Percentiles rank a stretch among this genome's conserved stretches.
Conservation (phyloP, 2,329 filamentous ascomycete species). For the Monosporascus cannonballus region DNA sequence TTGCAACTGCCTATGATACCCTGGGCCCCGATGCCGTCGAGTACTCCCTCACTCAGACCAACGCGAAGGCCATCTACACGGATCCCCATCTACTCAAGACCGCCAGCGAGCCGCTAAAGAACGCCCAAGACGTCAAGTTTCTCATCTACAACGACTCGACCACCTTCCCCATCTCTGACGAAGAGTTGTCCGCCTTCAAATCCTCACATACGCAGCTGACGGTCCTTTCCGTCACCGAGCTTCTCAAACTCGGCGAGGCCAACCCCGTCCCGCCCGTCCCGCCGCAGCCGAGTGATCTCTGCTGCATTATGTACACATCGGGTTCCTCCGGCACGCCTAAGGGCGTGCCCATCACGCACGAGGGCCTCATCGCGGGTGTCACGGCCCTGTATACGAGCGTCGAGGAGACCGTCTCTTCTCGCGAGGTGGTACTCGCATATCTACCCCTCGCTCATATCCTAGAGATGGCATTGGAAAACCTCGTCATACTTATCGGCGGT, state of each 20-base stretch:
- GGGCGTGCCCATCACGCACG: constrained; percentile 78
- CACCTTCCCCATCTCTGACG: constrained; percentile 43
- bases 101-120: constrained; percentile 49
- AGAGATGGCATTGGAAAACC: constrained; percentile 92
- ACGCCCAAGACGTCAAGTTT: constrained; percentile 48
- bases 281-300: constrained; percentile 69
- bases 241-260: constrained; percentile 54
- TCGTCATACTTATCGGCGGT: constrained; percentile 81
- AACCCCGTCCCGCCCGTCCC: constrained; percentile 66
- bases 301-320: constrained; percentile 83
- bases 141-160: constrained; percentile 57
- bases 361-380: constrained; percentile 72
- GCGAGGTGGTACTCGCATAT: constrained; percentile 80
- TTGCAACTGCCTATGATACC: constrained; percentile 93
- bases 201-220: constrained; percentile 47
- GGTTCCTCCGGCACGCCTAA: constrained; percentile 87
- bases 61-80: constrained; percentile 76
- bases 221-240: constrained; percentile 49
- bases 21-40: constrained; percentile 78
- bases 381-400: constrained; percentile 77
- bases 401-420: constrained; percentile 68
- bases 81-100: constrained; percentile 72
- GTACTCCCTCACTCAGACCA: constrained; percentile 79
- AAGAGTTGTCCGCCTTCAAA: constrained; percentile 51
- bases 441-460: constrained; percentile 93